Evolutionary conservation across 495 filamentous ascomycete genomes (phyloP).

Genomic region (Neurospora pannonica): DNA sequence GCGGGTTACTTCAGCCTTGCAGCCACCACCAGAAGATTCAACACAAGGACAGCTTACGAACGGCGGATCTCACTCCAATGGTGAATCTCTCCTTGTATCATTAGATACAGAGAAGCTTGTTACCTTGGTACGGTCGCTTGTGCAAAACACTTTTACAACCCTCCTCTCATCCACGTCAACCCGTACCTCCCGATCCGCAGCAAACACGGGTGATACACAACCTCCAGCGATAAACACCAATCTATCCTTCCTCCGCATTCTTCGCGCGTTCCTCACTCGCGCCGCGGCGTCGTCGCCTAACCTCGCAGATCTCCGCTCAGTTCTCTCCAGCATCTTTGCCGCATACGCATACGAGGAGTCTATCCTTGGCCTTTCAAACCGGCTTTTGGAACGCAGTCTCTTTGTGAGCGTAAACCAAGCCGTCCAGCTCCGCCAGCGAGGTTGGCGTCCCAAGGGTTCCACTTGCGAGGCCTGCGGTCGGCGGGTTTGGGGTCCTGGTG

Average conservation of each 20-base stretch:
- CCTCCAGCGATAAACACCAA: conserved; percentile 33
- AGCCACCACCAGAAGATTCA: not conserved
- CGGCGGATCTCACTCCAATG: conserved; percentile 11
- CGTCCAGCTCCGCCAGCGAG: conserved; percentile 64
- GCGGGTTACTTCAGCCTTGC: conserved; percentile 28
- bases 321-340: conserved; percentile 81
- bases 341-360: conserved; percentile 91
- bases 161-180: conserved; percentile 62
- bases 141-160: conserved; percentile 85
- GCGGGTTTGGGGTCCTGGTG: conserved; percentile 83
- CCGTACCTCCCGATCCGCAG: conserved; percentile 12
- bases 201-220: not conserved
- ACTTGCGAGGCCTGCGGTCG: conserved; percentile 79
- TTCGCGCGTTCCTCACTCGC: conserved; percentile 80
- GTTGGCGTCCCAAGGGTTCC: conserved; percentile 80
- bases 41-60: conserved; percentile 14
- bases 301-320: conserved; percentile 73
- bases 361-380: conserved; percentile 74
- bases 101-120: conserved; percentile 50
- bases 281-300: conserved; percentile 75
- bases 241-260: conserved; percentile 77
- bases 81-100: not conserved
- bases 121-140: conserved; percentile 57
- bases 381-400: conserved; percentile 78
- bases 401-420: conserved; percentile 77